Evolutionary conservation across 129 eudicot genomes (phyloP), one percentile per base, ranked within the genome.

Genomic region (Heracleum sosnowskyi): DNA sequence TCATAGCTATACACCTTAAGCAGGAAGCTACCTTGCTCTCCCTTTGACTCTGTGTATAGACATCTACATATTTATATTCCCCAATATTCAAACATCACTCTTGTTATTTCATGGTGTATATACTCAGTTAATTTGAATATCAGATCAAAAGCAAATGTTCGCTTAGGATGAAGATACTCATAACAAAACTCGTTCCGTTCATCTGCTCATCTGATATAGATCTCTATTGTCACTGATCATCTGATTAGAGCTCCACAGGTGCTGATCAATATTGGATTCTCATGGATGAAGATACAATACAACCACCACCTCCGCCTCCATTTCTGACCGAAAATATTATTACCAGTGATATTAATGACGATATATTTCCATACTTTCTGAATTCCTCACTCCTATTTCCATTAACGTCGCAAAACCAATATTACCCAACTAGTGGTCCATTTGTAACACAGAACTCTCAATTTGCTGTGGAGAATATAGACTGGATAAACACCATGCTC

Each of bases 401-500:
- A 66, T 63, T 74, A 1, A 69, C 68, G 28, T 79, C 87, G 39
- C 55, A 18, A 73, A 11, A 73, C 77, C 77, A 26, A 73, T 44
- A 73, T 73, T 73, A 73, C 33, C 36, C 35, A 16, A 41, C 57
- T 73, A 42, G 26, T 44, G 33, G 83, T 84, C 8, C 86, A 64
- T 39, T 36, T 33, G 15, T 12, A 77, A 40, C 76, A 79, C 82
- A 84, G 44, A 85, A 64, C 84, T 78, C 80, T 37, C 84, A 79
- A 53, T n/a, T 39, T 82, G 49, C 41, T 68, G 77, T 86, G 89
- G 93, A 91, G 47, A 84, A 82, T 78, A 82, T 88, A 74, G 95
- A 92, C 33, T 89, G 93, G 98, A 87, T 85, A 29, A 82, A 89
- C 76, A 84, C 91, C 69, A 85, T 93, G 66, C 80, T 86, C 55